Base-by-base conservation (phyloP, 768 basidiomycete genomes). In the Nidularia sp. region DNA sequence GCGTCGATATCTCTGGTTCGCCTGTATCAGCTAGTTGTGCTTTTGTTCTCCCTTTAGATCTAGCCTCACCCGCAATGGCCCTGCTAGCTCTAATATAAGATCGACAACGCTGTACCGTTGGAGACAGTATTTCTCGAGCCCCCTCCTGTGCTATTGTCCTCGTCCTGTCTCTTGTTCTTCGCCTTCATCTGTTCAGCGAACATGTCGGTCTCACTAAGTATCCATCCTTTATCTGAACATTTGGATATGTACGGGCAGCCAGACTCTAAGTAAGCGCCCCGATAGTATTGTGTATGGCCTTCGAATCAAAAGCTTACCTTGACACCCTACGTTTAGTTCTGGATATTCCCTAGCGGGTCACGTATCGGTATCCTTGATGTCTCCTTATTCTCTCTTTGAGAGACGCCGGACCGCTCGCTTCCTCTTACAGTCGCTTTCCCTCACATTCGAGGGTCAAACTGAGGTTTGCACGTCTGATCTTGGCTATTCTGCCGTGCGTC, bases 331-430 rank as follows among this genome's bases (percentile, higher is more conserved):
- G 2, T 25, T 32, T 48, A 97, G 93, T 53, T 85, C 88, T 52
- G 84, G 84, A 1, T 96, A 93, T 66, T 95, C 94, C 7, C 77
- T 97, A 44, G 87, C 92, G 6, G 94, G 93, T 2, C 80, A 93
- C 63, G 72, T 96, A 18, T 72, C 81, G 22, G 70, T 96, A 49
- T 76, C 83, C 0, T 58, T 94, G 33, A 71, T 80, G 2, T 76
- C 87, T 0, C 70, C 84, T 1, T 74, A 67, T 49, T 80, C 80
- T 8, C 61, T 86, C 25, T 84, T 88, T 55, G 77, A 78, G 54
- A 74, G 76, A 54, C 77, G 75, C 52, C 70, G 73, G 46, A 66
- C 83, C 0, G 67, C 76, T 6, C 78, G 72, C 36, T 63, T 85
- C 41, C 63, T 86, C 4, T 77, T 93, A 15, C 79, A 83, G 55